Evolutionary conservation across 306 rosid species (phyloP), one percentile per base, ranked within the genome.

Genomic region (Prunus persica): DNA sequence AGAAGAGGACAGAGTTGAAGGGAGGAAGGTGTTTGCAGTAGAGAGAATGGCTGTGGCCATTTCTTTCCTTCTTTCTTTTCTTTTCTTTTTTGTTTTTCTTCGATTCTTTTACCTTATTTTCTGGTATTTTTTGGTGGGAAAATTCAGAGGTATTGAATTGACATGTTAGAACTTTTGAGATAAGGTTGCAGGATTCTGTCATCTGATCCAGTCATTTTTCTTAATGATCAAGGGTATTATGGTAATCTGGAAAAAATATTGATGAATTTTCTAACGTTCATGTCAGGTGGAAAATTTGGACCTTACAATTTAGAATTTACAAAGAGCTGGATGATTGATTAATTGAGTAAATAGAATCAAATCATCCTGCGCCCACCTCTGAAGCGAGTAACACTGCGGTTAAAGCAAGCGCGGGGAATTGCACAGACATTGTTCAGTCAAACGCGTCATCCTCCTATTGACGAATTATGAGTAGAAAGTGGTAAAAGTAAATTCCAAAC

Each of bases 11-110:
- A 68, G 20, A 60, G 43, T 60, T 50, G 82, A 54, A 69, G 83
- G 83, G 72, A 69, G 73, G 76, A 86, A 84, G 41, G 87, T 57
- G 71, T 74, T 81, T 79, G 94, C 90, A 73, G 89, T 85, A 28
- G 93, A 83, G 81, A 94, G 94, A 85, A 88, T 73, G 86, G 86
- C 46, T 72, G 86, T 73, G 77, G 97, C 96, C 97, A 90, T 95
- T 27, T 6, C 9, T 81, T 63, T 30, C n/a, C 69, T 12, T 25
- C 28, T 46, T 55, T 52, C 32, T 74, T 72, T 43, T 13, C 15
- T 16, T 70, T 73, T 69, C 9, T 67, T 56, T 63, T 20, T 69
- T 51, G 68, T 38, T 38, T 81, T 63, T 30, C n/a, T 73, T 12
- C 22, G 38, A 52, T 55, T 52, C 32, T 74, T 72, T 43, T 18